phyloP scores from a whole-genome alignment of 352 stramenopile genomes.

The Globisporangium acanthophoron region DNA sequence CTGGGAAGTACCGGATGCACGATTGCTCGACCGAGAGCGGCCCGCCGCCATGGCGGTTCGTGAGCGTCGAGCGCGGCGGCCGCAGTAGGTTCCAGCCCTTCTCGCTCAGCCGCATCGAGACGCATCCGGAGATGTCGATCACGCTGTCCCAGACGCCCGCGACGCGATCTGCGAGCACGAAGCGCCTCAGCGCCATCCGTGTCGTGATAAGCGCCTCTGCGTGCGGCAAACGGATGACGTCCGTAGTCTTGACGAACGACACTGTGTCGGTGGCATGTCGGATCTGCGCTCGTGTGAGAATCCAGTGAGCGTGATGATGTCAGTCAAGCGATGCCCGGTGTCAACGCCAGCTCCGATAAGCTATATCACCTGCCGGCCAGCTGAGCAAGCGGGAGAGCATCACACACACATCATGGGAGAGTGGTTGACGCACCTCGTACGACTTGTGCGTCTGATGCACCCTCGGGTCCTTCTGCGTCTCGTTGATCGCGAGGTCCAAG shows the following conservation, averaged over 20 bases:
- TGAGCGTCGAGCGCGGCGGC: background rate
- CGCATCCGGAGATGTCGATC: conserved; percentile 22
- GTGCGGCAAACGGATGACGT: conserved; percentile 7
- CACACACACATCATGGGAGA: too few species aligned
- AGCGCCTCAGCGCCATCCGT: conserved; percentile 20
- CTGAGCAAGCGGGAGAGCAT: too few species aligned
- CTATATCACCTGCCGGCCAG: too few species aligned
- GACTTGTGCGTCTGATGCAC: too few species aligned
- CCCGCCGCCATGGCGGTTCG: background rate
- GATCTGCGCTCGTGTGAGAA: too few species aligned
- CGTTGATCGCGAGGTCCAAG: background rate
- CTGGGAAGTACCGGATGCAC: conserved; percentile 2
- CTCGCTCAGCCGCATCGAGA: conserved; percentile 26
- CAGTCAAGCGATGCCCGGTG: too few species aligned
- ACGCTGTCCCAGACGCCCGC: conserved; percentile 29
- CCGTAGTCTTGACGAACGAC: conserved; percentile 1
- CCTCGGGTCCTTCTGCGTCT: background rate
- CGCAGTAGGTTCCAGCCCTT: conserved; percentile 17
- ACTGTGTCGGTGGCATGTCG: too few species aligned
- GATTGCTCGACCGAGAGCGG: conserved; percentile 8
- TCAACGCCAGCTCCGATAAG: too few species aligned
- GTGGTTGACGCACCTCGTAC: too few species aligned
- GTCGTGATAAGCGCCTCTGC: conserved; percentile 22
- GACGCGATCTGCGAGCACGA: conserved; percentile 15
- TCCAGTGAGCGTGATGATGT: too few species aligned